Evolutionary conservation across 331 rosid genomes (phyloP).

Genomic region (Cydonia oblonga): DNA sequence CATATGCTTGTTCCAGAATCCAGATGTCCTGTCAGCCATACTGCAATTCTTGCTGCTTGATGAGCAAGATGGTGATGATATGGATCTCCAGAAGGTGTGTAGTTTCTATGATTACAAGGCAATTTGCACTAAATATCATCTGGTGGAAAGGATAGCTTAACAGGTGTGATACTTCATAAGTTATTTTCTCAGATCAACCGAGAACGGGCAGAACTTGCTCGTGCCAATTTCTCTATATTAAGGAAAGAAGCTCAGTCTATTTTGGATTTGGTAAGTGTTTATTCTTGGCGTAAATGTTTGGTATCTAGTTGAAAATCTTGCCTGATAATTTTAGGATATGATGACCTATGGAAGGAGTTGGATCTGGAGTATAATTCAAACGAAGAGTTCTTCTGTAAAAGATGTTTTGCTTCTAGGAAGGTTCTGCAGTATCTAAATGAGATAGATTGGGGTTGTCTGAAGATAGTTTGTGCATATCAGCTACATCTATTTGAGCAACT

Average conservation of each 20-base stretch:
- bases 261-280: constrained; percentile 62
- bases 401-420: background rate
- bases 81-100: constrained; percentile 79
- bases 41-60: constrained; percentile 60
- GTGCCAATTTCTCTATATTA: constrained; percentile 67
- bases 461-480: background rate
- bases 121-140: background rate
- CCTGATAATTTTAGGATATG: background rate
- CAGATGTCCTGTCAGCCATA: constrained; percentile 80
- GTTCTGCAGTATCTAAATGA: background rate
- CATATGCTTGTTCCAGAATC: constrained; percentile 87
- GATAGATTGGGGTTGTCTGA: background rate
- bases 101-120: constrained; percentile 3
- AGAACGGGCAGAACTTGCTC: constrained; percentile 80
- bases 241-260: constrained; percentile 85
- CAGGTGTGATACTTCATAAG: background rate
- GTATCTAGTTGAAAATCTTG: background rate
- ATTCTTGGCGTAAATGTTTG: background rate
- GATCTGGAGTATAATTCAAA: background rate
- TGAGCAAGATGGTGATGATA: constrained; percentile 74
- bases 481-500: constrained; percentile 2
- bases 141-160: background rate
- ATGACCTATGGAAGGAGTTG: background rate
- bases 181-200: constrained; percentile 54
- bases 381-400: too few species aligned